phyloP scores from a whole-genome alignment of 805 yeast species.

The Naumovozyma baii region DNA sequence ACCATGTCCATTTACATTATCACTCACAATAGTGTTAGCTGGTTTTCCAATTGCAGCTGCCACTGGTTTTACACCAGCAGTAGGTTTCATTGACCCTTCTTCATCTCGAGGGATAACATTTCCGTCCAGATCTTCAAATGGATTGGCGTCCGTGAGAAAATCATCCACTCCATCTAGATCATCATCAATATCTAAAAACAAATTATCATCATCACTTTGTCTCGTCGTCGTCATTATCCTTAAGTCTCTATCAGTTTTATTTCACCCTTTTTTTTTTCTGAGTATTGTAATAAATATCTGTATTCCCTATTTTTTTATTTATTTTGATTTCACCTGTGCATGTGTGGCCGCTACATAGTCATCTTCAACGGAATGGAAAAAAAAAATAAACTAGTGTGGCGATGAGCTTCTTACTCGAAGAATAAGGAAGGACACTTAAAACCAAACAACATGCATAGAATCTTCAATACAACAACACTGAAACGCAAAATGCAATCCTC shows the following conservation, averaged over 20 bases:
- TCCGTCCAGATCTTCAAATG: constrained; percentile 11
- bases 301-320: no score
- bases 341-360: no score
- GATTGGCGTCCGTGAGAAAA: constrained; percentile 13
- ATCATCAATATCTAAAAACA: constrained; percentile 12
- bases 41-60: constrained; percentile 4
- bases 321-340: no score
- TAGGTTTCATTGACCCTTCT: constrained; percentile 1
- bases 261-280: no score
- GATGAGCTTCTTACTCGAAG: not conserved
- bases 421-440: no score
- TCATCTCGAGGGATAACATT: constrained; percentile 1
- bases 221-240: not conserved
- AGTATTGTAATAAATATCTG: no score
- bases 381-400: not conserved
- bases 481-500: no score
- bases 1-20: not conserved
- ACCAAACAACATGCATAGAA: no score
- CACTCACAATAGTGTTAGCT: not conserved
- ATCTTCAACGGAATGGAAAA: not conserved
- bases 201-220: constrained; percentile 1
- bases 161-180: constrained; percentile 25
- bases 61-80: not conserved
- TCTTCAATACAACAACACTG: not conserved
- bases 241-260: no score